These are phyloP conservation scores for Metschnikowia gelsemii DNA, from an alignment of 805 yeast species.

Conservation along the genomic window DNA sequence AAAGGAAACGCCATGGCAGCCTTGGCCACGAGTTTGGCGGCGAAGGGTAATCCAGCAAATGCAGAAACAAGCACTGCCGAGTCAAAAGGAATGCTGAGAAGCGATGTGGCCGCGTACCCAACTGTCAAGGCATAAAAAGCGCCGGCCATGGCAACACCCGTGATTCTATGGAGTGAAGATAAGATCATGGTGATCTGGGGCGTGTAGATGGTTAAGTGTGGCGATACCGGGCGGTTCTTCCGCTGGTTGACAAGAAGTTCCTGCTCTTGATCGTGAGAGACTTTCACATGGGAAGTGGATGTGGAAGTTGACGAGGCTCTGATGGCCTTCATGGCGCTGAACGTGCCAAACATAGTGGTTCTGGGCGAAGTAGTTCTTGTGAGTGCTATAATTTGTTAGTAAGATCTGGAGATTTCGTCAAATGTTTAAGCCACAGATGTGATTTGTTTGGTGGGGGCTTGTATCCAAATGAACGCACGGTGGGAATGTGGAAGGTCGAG, in stretches of 20 bases:
- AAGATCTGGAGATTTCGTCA: no score
- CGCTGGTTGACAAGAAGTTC: conserved; percentile 77
- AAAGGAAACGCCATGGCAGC: conserved; percentile 76
- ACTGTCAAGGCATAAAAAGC: conserved; percentile 77
- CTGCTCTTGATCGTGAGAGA: conserved; percentile 64
- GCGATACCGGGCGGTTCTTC: conserved; percentile 83
- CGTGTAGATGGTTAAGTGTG: conserved; percentile 85
- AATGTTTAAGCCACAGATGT: no score
- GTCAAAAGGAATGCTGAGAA: conserved; percentile 56
- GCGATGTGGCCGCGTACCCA: conserved; percentile 67
- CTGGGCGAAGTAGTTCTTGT: conserved; percentile 13
- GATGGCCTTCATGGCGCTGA: conserved; percentile 19
- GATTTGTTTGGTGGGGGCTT: no score
- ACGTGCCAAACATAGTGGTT: no score
- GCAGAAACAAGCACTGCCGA: conserved; percentile 51
- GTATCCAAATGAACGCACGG: no score
- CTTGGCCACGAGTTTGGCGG: conserved; percentile 62
- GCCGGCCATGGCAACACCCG: conserved; percentile 80
- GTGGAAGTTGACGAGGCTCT: conserved; percentile 27
- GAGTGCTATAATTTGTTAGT: conserved; percentile 15
- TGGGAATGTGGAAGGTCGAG: no score
- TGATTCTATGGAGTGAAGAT: conserved; percentile 81
- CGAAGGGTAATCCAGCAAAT: conserved; percentile 63
- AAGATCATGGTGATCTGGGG: conserved; percentile 85
- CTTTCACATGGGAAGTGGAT: conserved; percentile 35